Percentiles rank a stretch among this genome's conserved stretches.
These are phyloP conservation scores for Termitomyces sp. DNA, from an alignment of 768 basidiomycete species.

Conservation along the genomic window DNA sequence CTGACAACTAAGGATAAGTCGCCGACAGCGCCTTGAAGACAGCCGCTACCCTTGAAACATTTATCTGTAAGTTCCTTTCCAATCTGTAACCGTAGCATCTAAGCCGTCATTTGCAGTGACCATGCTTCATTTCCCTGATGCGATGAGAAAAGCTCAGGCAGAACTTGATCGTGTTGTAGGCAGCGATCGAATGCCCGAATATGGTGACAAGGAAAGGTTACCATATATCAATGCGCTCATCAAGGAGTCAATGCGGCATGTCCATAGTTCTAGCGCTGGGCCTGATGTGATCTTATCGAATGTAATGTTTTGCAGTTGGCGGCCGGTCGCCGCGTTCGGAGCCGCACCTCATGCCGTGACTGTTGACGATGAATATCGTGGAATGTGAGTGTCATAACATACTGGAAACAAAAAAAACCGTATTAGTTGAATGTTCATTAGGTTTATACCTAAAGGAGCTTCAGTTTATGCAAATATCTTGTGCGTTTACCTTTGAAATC, in stretches of 20 bases:
- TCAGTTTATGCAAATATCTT: constrained; percentile 32
- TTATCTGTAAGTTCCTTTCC: constrained; percentile 6
- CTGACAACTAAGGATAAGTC: background rate
- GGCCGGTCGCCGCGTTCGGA: constrained; percentile 11
- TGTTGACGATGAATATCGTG: constrained; percentile 30
- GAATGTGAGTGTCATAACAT: constrained; percentile 18
- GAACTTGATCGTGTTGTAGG: constrained; percentile 34
- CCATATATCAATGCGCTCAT: constrained; percentile 32
- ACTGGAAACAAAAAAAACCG: too few relatives aligned
- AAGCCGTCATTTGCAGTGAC: constrained; percentile 18
- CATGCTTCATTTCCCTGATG: constrained; percentile 31
- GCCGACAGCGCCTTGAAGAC: background rate
- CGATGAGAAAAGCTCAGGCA: constrained; percentile 32
- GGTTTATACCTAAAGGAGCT: constrained; percentile 31
- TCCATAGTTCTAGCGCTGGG: background rate
- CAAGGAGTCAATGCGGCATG: constrained; percentile 30
- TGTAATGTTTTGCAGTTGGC: constrained; percentile 6
- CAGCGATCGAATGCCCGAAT: constrained; percentile 31
- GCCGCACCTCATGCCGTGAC: constrained; percentile 32
- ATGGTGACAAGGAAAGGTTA: constrained; percentile 26
- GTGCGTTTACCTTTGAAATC: constrained; percentile 12
- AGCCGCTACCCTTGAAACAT: constrained; percentile 1
- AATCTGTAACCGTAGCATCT: background rate
- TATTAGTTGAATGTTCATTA: background rate
- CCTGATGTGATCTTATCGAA: background rate